Base-by-base conservation (phyloP, 2,329 filamentous ascomycete genomes). In the Arachnomyces sp. region DNA sequence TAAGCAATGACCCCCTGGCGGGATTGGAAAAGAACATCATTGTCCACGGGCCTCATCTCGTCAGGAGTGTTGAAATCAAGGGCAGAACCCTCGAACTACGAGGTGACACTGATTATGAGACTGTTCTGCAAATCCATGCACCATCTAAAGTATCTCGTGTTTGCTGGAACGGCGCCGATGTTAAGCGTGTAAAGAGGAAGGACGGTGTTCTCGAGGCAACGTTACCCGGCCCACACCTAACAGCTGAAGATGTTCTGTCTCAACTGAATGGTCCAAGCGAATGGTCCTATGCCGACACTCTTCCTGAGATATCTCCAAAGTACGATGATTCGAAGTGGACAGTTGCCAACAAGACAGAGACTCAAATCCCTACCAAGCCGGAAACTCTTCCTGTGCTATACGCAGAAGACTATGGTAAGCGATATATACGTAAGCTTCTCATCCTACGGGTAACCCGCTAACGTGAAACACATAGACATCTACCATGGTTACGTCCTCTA, bases 31-130 rank as follows among this genome's bases (percentile, higher is more conserved):
- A 6, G 9, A 6, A 25, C 73, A 69, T 75, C 3, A 55, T 76
- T 9, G 62, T 77, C 2, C 67, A 73, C 15, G 73, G 73, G 0
- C 69, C 72, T 0, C 74, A 74, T 33, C 63, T 76, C 3, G 69
- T 77, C 5, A 69, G 74, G 3, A 65, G 63, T 1, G 69, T 69
- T 3, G 55, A 42, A 0, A 47, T 70, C 2, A 57, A 60, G 2
- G 54, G 55, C 6, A 55, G 58, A 2, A 63, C 55, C 0, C 54
- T 75, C 3, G 51, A 57, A 4, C 53, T 77, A 2, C 60, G 57
- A 0, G 73, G 73, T 3, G 73, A 76, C 31, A 55, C 64, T 2
- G 59, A 66, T 29, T 55, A 63, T 21, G 52, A 61, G 2, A 68
- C 66, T 0, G 57, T 54, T 0, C 47, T 78, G 2, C 65, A 68